A percentile compares a stretch with the other conserved stretches of the same genome.
Evolutionary conservation across 805 yeast species (phyloP).

Genomic region (Sungouiella thailandica): DNA sequence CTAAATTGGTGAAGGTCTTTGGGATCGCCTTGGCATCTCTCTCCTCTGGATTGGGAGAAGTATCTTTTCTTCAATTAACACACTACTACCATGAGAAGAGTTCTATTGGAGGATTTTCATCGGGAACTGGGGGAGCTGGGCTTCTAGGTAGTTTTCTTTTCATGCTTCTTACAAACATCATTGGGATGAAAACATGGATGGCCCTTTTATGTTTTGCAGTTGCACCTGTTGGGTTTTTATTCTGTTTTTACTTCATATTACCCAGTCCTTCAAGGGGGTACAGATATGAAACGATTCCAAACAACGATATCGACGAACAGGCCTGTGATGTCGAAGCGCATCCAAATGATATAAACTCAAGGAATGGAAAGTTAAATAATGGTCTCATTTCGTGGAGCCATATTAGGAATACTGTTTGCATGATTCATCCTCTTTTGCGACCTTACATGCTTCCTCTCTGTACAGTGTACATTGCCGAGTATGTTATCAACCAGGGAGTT

Average conservation of each 20-base stretch:
- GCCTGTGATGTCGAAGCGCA: not conserved
- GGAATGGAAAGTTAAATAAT: too few species aligned
- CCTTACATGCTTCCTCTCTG: conserved; percentile 84
- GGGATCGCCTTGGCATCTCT: conserved; percentile 79
- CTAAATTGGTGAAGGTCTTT: conserved; percentile 40
- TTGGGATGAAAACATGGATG: conserved; percentile 48
- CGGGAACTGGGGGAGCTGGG: conserved; percentile 97
- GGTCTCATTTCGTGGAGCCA: not conserved
- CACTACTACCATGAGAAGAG: conserved; percentile 56
- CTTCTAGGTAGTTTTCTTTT: conserved; percentile 72
- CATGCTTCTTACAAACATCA: conserved; percentile 65
- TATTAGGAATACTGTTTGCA: conserved; percentile 3
- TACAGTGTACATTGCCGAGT: conserved; percentile 81
- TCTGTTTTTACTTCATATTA: conserved; percentile 21
- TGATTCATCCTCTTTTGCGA: conserved; percentile 40
- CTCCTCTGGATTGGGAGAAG: conserved; percentile 88
- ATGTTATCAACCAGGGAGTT: conserved; percentile 85
- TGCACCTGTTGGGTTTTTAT: conserved; percentile 49
- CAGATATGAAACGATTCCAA: too few species aligned
- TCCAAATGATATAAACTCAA: too few species aligned
- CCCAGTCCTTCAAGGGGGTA: too few species aligned
- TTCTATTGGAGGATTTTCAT: conserved; percentile 82
- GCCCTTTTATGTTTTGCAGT: conserved; percentile 53
- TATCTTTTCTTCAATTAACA: conserved; percentile 81
- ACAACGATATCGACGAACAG: not conserved